These are phyloP conservation scores for Trypanosoma congolense DNA, from an alignment of 208 protist species.

Conservation along the genomic window DNA sequence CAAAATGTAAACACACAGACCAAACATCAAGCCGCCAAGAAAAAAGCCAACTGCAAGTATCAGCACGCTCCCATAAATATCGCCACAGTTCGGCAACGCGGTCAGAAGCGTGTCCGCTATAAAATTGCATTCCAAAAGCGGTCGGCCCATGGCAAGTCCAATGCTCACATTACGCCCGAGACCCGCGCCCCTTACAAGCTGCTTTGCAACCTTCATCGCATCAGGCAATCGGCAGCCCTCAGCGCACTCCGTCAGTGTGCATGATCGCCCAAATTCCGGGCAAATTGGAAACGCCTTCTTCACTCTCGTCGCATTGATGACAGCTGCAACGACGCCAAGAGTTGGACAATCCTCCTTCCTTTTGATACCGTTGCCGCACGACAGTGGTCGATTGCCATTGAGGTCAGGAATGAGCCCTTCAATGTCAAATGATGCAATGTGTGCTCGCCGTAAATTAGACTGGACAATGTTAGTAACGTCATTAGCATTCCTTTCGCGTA, in stretches of 20 bases:
- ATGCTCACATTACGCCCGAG: conserved; percentile 50
- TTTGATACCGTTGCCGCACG: conserved; percentile 10
- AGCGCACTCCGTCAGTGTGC: conserved; percentile 16
- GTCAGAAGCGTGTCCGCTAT: conserved; percentile 56
- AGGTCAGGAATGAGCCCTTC: no score
- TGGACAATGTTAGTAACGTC: no score
- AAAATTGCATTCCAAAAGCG: conserved; percentile 74
- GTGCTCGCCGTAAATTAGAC: no score
- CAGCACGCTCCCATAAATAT: conserved; percentile 5
- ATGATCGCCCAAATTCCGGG: conserved; percentile 2
- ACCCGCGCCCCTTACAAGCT: conserved; percentile 24
- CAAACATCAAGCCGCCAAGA: conserved; percentile 70
- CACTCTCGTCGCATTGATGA: background rate
- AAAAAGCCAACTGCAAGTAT: conserved; percentile 74
- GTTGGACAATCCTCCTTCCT: conserved; percentile 29
- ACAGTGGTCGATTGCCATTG: no score
- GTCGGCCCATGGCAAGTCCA: conserved; percentile 52
- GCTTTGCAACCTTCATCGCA: conserved; percentile 21
- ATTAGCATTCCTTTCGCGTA: no score
- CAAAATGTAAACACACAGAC: conserved; percentile 64
- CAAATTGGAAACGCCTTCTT: background rate
- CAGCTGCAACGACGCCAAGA: conserved; percentile 2
- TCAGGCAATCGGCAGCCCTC: conserved; percentile 5
- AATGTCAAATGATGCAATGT: no score
- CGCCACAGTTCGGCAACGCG: conserved; percentile 24